phyloP scores from a whole-genome alignment of 768 basidiomycete genomes.

The Phylloporus scabripes region DNA sequence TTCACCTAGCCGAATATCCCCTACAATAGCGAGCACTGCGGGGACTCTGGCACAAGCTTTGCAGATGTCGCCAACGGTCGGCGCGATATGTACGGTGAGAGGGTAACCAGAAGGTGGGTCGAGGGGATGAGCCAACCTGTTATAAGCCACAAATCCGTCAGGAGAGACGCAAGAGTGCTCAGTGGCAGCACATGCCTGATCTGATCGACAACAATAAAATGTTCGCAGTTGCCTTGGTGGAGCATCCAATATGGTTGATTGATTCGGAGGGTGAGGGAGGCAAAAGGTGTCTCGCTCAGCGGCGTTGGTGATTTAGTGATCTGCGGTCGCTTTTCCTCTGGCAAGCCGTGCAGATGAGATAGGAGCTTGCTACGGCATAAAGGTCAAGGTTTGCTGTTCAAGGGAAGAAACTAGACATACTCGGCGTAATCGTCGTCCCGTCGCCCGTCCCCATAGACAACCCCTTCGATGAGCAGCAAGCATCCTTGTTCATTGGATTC shows the following conservation, averaged over 20 bases:
- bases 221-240: conserved; percentile 79
- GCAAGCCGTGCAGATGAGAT: conserved; percentile 32
- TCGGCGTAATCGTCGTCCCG: conserved; percentile 51
- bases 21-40: conserved; percentile 59
- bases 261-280: conserved; percentile 53
- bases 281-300: conserved; percentile 45
- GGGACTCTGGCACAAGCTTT: conserved; percentile 67
- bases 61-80: conserved; percentile 56
- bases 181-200: conserved; percentile 50
- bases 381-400: neutral
- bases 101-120: conserved; percentile 62
- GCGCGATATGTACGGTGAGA: conserved; percentile 59
- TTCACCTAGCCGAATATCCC: conserved; percentile 71
- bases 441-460: conserved; percentile 52
- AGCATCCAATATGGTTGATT: conserved; percentile 80
- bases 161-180: neutral
- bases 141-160: conserved; percentile 5
- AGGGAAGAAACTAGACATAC: conserved; percentile 30
- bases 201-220: conserved; percentile 67
- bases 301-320: conserved; percentile 38
- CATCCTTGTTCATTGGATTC: conserved; percentile 30
- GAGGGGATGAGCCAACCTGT: conserved; percentile 52
- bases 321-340: conserved; percentile 25
- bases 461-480: conserved; percentile 57
- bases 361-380: conserved; percentile 41